A percentile compares a stretch with the other conserved stretches of the same genome.
Conservation (phyloP, 2,329 filamentous ascomycete species). For the Pseudohalonectria lignicola region DNA sequence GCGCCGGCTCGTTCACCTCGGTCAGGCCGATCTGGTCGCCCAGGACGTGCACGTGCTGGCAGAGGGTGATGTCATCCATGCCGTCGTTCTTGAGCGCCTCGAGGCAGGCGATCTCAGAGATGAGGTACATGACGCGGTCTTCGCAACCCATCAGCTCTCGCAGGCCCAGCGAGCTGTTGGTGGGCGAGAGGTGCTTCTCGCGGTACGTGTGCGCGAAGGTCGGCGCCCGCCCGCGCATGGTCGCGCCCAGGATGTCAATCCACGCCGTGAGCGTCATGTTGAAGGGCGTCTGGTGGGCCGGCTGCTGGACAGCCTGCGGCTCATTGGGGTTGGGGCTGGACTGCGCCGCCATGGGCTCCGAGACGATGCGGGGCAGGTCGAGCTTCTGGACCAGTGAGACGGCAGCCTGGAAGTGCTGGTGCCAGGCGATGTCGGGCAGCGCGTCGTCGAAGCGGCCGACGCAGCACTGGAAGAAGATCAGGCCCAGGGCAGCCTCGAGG, state of each 20-base stretch:
- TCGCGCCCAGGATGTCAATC: constrained; percentile 95
- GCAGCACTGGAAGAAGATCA: constrained; percentile 94
- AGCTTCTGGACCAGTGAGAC: constrained; percentile 78
- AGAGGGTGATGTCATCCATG: constrained; percentile 78
- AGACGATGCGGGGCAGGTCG: constrained; percentile 60
- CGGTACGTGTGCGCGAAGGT: constrained; percentile 92
- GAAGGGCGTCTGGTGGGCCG: constrained; percentile 65
- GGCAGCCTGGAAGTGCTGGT: constrained; percentile 90
- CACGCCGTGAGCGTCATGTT: constrained; percentile 91
- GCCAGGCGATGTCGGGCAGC: constrained; percentile 89
- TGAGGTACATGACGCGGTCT: constrained; percentile 93
- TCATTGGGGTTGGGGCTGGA: constrained; percentile 36
- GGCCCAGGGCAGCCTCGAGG: constrained; percentile 81
- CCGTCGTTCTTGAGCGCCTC: constrained; percentile 76
- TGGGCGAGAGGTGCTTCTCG: constrained; percentile 71
- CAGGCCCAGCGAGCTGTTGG: constrained; percentile 56
- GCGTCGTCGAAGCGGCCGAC: constrained; percentile 78
- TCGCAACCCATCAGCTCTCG: constrained; percentile 96
- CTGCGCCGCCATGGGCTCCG: constrained; percentile 44
- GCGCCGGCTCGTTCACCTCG: constrained; percentile 51
- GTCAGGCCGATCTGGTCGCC: constrained; percentile 78
- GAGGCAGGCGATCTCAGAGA: constrained; percentile 93
- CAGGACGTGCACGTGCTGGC: constrained; percentile 80
- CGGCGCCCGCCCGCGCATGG: constrained; percentile 79
- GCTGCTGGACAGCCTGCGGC: constrained; percentile 45